These are phyloP conservation scores for Spizellomyces punctatus DNA, from an alignment of 192 early-diverging fungal genomes.

Conservation along the genomic window DNA sequence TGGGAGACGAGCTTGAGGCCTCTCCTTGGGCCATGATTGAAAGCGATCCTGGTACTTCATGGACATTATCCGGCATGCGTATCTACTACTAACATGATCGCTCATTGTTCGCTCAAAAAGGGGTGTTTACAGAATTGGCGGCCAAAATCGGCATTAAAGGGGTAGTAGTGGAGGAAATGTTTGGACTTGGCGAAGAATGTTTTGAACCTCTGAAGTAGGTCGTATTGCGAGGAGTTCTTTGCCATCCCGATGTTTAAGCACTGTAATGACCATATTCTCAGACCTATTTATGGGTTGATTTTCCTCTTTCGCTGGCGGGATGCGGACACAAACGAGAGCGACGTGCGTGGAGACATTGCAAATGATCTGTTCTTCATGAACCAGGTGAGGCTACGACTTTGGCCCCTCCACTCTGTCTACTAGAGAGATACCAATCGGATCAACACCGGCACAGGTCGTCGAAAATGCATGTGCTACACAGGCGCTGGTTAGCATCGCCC, in stretches of 20 bases:
- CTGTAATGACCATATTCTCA: slow-evolving; percentile 1
- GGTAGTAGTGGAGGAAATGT: slow-evolving; percentile 30
- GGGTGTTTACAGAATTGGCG: slow-evolving; percentile 27
- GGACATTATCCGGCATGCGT: background rate
- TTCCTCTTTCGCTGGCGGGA: slow-evolving; percentile 41
- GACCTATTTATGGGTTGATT: slow-evolving; percentile 32
- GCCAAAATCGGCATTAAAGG: slow-evolving; percentile 28
- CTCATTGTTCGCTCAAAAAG: slow-evolving; percentile 1
- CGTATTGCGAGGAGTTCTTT: no score
- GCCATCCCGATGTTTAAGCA: no score
- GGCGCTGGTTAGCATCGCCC: slow-evolving; percentile 32
- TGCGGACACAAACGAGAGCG: slow-evolving; percentile 21
- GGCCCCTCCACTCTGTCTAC: background rate
- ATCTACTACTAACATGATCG: background rate
- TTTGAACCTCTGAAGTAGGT: background rate
- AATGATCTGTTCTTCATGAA: slow-evolving; percentile 31
- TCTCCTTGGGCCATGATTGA: slow-evolving; percentile 31
- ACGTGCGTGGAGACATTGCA: slow-evolving; percentile 9
- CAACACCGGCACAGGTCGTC: slow-evolving; percentile 7
- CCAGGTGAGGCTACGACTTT: slow-evolving; percentile 9
- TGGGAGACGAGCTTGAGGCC: slow-evolving; percentile 22
- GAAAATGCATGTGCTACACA: slow-evolving; percentile 40
- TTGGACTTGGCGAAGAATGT: slow-evolving; percentile 10
- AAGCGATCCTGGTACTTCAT: slow-evolving; percentile 24
- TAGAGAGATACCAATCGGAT: no score